Conservation (phyloP, 2,329 filamentous ascomycete genomes). For the Fusarium papillatum region DNA sequence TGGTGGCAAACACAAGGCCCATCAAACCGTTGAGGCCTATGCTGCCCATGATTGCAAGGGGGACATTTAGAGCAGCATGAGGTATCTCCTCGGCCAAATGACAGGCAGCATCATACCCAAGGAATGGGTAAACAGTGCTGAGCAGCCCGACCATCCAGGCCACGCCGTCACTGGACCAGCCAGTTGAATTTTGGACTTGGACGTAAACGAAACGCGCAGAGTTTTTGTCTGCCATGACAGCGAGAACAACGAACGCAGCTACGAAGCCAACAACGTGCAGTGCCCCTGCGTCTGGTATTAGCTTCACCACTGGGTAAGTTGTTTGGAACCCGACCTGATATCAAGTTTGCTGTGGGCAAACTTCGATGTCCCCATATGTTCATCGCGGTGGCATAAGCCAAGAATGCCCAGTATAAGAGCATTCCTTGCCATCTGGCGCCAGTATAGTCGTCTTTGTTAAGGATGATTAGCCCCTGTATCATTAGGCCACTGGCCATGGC, state of each 20-base stretch:
- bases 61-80: background rate
- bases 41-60: conserved; percentile 8
- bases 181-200: conserved; percentile 47
- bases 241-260: conserved; percentile 44
- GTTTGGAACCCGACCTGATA: conserved; percentile 22
- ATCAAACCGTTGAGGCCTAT: conserved; percentile 1
- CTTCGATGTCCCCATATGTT: conserved; percentile 58
- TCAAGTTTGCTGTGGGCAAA: conserved; percentile 52
- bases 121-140: conserved; percentile 49
- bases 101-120: conserved; percentile 4
- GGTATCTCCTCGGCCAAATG: conserved; percentile 18
- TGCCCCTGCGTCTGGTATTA: conserved; percentile 14
- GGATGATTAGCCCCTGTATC: conserved; percentile 56
- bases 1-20: conserved; percentile 9
- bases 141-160: conserved; percentile 51
- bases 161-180: conserved; percentile 47
- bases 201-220: conserved; percentile 46
- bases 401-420: conserved; percentile 60
- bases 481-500: conserved; percentile 61
- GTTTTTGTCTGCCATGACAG: conserved; percentile 48
- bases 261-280: conserved; percentile 47
- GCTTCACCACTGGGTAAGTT: background rate
- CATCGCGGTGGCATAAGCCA: conserved; percentile 52
- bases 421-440: conserved; percentile 59
- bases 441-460: conserved; percentile 56